Conservation (phyloP, 2,329 filamentous ascomycete genomes). For the Penicillium griseofulvum region DNA sequence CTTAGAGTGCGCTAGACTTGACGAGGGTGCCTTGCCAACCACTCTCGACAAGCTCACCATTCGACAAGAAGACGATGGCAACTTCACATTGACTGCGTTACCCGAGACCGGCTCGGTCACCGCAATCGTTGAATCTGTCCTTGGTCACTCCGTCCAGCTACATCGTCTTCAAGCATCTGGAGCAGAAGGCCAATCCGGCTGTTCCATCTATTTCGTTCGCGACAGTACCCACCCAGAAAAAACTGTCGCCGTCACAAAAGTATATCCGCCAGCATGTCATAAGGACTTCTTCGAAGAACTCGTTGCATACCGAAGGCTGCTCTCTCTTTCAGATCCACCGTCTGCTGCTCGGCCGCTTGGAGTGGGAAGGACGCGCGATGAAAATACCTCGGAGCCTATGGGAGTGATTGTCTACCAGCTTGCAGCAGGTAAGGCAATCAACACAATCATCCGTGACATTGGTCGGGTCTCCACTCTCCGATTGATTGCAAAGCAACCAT, state of each 20-base stretch:
- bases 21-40: not conserved
- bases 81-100: not conserved
- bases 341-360: not conserved
- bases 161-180: slow-evolving; percentile 2
- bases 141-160: not conserved
- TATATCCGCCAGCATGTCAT: not conserved
- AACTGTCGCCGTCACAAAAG: not conserved
- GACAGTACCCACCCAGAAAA: not conserved
- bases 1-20: not conserved
- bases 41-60: not conserved
- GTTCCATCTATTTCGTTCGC: not conserved
- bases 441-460: slow-evolving; percentile 1
- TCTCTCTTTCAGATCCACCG: not conserved
- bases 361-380: not conserved
- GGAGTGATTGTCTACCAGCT: slow-evolving; percentile 2
- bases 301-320: not conserved
- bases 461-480: not conserved
- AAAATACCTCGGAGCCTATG: not conserved
- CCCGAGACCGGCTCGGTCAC: not conserved
- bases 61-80: not conserved
- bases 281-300: slow-evolving; percentile 2
- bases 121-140: slow-evolving; percentile 1
- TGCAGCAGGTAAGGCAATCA: not conserved
- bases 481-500: not conserved
- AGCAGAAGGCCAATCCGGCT: slow-evolving; percentile 2